These are phyloP conservation scores for Aspergillus spinulosporus DNA, from an alignment of 2,329 filamentous ascomycete genomes.

Conservation along the genomic window DNA sequence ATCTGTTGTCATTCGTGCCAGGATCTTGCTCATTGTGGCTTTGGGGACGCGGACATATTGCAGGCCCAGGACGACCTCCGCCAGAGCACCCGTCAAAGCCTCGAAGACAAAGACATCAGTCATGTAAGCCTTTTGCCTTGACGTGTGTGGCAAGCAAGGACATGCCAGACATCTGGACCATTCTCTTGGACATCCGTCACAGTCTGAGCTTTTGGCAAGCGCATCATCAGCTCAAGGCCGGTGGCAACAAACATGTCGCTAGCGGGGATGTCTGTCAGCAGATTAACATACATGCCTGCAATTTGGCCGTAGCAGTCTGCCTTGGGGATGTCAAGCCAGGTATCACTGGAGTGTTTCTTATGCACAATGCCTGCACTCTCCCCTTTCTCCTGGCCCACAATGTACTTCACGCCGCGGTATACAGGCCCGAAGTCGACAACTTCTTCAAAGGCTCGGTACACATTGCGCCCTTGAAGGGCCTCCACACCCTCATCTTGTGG, in stretches of 20 bases:
- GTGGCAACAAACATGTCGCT: conserved; percentile 32
- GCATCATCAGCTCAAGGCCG: conserved; percentile 29
- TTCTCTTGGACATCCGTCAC: neutral
- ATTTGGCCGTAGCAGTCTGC: neutral
- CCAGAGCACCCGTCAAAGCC: conserved; percentile 22
- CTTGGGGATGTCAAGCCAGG: conserved; percentile 4
- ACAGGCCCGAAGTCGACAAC: conserved; percentile 17
- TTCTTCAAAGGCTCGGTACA: conserved; percentile 18
- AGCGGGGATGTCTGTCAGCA: neutral
- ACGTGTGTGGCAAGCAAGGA: conserved; percentile 25
- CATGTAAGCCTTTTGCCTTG: conserved; percentile 20
- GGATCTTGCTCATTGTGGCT: conserved; percentile 21
- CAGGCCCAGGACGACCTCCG: conserved; percentile 33
- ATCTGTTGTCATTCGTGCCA: conserved; percentile 5
- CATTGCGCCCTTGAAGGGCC: conserved; percentile 19
- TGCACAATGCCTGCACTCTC: neutral
- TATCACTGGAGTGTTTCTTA: neutral
- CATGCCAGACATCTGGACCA: conserved; percentile 21
- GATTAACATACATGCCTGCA: neutral
- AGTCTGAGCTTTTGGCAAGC: conserved; percentile 18
- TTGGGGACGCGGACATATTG: conserved; percentile 27
- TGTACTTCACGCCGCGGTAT: conserved; percentile 1
- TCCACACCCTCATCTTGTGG: conserved; percentile 16
- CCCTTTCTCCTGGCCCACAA: neutral
- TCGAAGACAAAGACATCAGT: conserved; percentile 38